Base-by-base conservation (phyloP, 306 rosid species). In the Castanea sativa region DNA sequence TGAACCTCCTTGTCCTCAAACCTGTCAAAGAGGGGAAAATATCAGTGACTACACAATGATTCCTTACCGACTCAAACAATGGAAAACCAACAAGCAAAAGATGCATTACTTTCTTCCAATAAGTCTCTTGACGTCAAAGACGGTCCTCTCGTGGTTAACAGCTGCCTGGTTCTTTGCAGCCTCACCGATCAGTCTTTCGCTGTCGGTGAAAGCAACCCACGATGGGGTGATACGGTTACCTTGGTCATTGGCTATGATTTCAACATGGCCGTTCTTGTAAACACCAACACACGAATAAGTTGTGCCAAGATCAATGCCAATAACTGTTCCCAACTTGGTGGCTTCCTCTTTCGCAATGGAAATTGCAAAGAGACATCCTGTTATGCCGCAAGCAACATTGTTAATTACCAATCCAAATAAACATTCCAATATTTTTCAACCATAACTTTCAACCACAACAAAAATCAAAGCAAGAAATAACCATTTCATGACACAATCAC, bases 91-190 rank as follows among this genome's bases (percentile, higher is more conserved):
- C 5, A 49, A 70, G 21, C 29, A 29, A 53, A 33, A 4, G 75
- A 68, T 69, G 52, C 70, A 79, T 86, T 88, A 94, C 99, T 92
- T 94, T 87, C 99, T 86, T 76, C 99, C 99, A 1, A 94, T 94
- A 80, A 94, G 97, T 77, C 99, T 93, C 89, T 96, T 96, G 77
- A 96, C 98, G 59, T 96, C 99, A 79, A 96, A 96, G 77, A 96
- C n/a, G 45, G 99, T 96, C 85, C 99, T 91, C 43, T 96, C 99
- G 0, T 96, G 83, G 79, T 96, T 96, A 63, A 91, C 98, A 63
- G 99, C 98, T 69, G 98, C 98, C 88, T 86, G 99, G 85, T 96
- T 96, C 93, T 96, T 96, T 3, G 99, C 99, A 81, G 99, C 99
- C 93, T 96, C 99, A 55, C 99, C 99, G 0, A 96, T 96, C 84